Percentiles rank a stretch among this genome's conserved stretches.
Conservation (phyloP, 495 filamentous ascomycete species). For the Aspergillus bertholletiae region DNA sequence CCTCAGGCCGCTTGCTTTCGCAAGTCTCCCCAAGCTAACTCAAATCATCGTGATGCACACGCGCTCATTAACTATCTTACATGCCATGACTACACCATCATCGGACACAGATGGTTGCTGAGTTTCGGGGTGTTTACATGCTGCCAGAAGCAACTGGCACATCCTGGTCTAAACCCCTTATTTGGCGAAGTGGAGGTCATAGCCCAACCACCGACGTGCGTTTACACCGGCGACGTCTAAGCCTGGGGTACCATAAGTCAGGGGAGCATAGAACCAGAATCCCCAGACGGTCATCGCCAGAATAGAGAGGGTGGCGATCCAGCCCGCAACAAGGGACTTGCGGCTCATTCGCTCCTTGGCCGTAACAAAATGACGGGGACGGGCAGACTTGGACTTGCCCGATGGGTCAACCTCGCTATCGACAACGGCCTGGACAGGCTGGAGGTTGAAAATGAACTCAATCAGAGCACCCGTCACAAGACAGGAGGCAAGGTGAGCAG, state of each 20-base stretch:
- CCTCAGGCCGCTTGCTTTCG: neutral
- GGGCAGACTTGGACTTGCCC: constrained; percentile 34
- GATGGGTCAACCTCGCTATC: constrained; percentile 47
- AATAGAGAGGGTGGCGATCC: constrained; percentile 73
- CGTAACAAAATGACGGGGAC: constrained; percentile 51
- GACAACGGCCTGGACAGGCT: constrained; percentile 53
- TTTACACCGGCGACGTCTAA: constrained; percentile 75
- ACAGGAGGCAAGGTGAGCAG: constrained; percentile 87
- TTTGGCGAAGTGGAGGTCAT: constrained; percentile 98
- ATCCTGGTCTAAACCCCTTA: constrained; percentile 38
- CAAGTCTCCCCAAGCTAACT: neutral
- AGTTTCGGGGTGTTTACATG: neutral
- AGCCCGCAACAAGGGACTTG: constrained; percentile 73
- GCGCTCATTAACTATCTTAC: constrained; percentile 1
- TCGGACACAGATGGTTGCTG: neutral
- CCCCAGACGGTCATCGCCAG: constrained; percentile 65
- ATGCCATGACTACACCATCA: neutral
- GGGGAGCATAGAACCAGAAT: constrained; percentile 88
- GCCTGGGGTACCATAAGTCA: constrained; percentile 96
- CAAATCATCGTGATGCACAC: neutral
- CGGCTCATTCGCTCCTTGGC: constrained; percentile 75
- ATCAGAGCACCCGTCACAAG: constrained; percentile 93
- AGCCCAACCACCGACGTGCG: constrained; percentile 90
- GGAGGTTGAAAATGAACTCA: constrained; percentile 92
- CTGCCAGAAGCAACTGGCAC: neutral